phyloP scores from a whole-genome alignment of 2,329 filamentous ascomycete species.

The Pezizomycotina sp. region DNA sequence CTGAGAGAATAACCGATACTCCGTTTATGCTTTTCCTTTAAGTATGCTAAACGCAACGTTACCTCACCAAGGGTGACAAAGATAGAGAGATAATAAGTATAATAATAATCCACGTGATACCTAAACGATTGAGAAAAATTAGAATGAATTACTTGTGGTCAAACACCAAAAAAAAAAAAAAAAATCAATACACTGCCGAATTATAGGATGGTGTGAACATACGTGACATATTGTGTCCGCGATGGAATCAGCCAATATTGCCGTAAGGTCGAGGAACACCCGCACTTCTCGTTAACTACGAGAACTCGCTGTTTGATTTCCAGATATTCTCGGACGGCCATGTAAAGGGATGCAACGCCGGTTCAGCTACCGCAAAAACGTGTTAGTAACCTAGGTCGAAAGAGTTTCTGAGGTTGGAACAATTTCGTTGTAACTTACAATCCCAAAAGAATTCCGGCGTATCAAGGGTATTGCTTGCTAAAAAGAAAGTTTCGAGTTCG shows the following conservation, averaged over 20 bases:
- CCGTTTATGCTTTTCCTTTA: constrained; percentile 34
- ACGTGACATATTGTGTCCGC: constrained; percentile 84
- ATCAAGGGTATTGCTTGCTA: constrained; percentile 60
- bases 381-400: background rate
- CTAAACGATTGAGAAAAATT: too few species aligned
- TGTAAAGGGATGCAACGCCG: constrained; percentile 89
- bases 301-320: constrained; percentile 93
- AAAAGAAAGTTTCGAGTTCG: background rate
- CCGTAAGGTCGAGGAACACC: constrained; percentile 88
- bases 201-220: constrained; percentile 22
- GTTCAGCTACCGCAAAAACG: constrained; percentile 42
- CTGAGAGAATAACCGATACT: constrained; percentile 5
- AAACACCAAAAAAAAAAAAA: background rate
- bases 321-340: constrained; percentile 86
- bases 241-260: constrained; percentile 83
- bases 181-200: background rate
- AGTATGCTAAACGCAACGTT: constrained; percentile 60
- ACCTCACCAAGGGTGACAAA: constrained; percentile 83
- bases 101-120: constrained; percentile 96
- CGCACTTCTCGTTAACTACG: constrained; percentile 93
- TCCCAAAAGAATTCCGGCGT: constrained; percentile 99
- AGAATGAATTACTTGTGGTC: background rate
- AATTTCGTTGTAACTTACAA: constrained; percentile 27
- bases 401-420: too few species aligned
- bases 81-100: constrained; percentile 82